Conservation (phyloP, 2,329 filamentous ascomycete species). For the Alternaria arbusti region DNA sequence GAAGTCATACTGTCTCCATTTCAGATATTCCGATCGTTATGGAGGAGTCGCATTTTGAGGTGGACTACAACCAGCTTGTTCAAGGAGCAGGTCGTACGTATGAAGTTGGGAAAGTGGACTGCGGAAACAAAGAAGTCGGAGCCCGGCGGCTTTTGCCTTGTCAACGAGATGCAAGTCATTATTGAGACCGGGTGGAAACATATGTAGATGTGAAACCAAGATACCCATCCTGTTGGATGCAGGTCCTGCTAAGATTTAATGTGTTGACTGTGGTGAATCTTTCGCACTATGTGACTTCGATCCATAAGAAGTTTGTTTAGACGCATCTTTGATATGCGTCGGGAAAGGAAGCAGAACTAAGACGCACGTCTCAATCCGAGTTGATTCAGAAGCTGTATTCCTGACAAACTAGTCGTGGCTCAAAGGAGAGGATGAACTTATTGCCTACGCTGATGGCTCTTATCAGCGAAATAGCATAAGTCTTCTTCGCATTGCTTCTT, state of each 20-base stretch:
- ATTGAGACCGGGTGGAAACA: conserved; percentile 46
- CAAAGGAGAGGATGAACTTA: not conserved
- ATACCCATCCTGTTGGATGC: not conserved
- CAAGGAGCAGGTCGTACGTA: conserved; percentile 15
- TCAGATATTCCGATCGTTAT: conserved; percentile 14
- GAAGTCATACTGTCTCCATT: conserved; percentile 14
- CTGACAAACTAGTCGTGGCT: not conserved
- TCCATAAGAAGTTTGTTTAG: not conserved
- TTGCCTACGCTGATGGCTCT: not conserved
- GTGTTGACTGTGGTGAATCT: not conserved
- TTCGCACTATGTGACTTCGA: not conserved
- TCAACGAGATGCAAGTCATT: conserved; percentile 51
- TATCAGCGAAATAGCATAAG: not conserved
- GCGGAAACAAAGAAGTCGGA: conserved; percentile 23
- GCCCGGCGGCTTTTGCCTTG: conserved; percentile 39
- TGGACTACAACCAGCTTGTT: conserved; percentile 14
- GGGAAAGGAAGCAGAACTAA: not conserved
- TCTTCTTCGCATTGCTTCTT: not conserved
- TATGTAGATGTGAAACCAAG: conserved; percentile 24
- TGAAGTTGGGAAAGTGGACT: conserved; percentile 17
- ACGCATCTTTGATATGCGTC: not conserved
- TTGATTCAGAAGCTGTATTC: not conserved
- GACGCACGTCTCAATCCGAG: not conserved
- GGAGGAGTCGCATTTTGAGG: conserved; percentile 18
- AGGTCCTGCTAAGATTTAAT: not conserved